A percentile compares a stretch with the other conserved stretches of the same genome.
These are phyloP conservation scores for Globisporangium polare DNA, from an alignment of 352 stramenopile species.

Conservation along the genomic window DNA sequence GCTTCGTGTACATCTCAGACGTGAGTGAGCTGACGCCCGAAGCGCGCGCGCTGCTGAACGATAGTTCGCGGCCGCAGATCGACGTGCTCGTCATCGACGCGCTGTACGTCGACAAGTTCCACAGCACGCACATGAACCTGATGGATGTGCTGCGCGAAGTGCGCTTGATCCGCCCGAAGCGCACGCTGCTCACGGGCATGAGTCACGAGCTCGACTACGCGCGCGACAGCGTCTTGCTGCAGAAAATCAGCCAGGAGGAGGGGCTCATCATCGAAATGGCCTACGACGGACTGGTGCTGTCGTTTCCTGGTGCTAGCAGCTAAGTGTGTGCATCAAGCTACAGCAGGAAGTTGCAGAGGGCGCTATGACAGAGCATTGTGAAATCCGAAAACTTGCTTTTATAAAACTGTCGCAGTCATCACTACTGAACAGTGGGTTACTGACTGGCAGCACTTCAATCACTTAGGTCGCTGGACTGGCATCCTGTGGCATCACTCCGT, in stretches of 20 bases:
- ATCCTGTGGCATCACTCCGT: constrained; percentile 23
- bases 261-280: constrained; percentile 77
- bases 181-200: constrained; percentile 82
- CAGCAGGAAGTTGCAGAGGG: not conserved
- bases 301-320: constrained; percentile 34
- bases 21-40: constrained; percentile 74
- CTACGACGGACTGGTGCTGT: constrained; percentile 67
- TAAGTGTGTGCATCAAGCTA: constrained; percentile 42
- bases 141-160: constrained; percentile 64
- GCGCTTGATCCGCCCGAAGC: constrained; percentile 53
- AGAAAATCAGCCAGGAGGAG: constrained; percentile 41
- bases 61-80: constrained; percentile 44
- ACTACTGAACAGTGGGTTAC: not conserved
- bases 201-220: constrained; percentile 83
- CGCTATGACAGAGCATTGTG: not conserved
- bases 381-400: not conserved
- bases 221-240: constrained; percentile 39
- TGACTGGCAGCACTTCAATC: not conserved
- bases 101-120: constrained; percentile 66
- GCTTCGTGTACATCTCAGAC: constrained; percentile 89
- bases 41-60: constrained; percentile 50
- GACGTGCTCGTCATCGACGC: constrained; percentile 84
- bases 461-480: not conserved
- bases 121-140: constrained; percentile 87
- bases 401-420: not conserved